Evolutionary conservation across 148 eudicot genomes (phyloP).

Genomic region (Heliosperma pusillum): DNA sequence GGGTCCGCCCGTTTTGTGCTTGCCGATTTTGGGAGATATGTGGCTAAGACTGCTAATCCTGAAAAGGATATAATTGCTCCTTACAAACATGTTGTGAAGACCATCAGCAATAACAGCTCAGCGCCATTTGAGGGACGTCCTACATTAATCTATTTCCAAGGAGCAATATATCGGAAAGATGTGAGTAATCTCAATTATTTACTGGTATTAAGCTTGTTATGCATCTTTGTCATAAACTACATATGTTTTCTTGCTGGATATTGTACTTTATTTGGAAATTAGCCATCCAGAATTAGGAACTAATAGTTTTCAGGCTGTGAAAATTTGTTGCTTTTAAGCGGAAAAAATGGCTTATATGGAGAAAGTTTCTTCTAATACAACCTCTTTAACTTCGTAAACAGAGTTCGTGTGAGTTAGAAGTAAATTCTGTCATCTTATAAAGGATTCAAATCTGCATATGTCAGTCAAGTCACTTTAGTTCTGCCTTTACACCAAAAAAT

Average conservation of each 20-base stretch:
- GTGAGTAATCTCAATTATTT: slow-evolving; percentile 46
- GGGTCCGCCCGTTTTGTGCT: slow-evolving; percentile 76
- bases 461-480: too few relatives aligned
- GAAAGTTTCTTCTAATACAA: background rate
- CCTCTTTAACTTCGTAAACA: background rate
- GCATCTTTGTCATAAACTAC: background rate
- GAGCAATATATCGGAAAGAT: slow-evolving; percentile 92
- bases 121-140: slow-evolving; percentile 63
- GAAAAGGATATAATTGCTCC: slow-evolving; percentile 93
- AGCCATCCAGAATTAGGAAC: background rate
- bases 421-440: background rate
- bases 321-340: background rate
- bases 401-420: background rate
- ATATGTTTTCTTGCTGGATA: background rate
- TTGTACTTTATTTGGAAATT: background rate
- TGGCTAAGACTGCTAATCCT: slow-evolving; percentile 58
- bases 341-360: too few relatives aligned
- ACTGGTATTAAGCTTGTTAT: background rate
- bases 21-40: slow-evolving; percentile 91
- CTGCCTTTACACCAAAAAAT: too few relatives aligned
- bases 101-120: slow-evolving; percentile 37
- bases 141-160: slow-evolving; percentile 76
- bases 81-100: slow-evolving; percentile 77
- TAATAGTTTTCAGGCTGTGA: background rate
- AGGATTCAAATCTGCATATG: too few relatives aligned